A percentile compares a stretch with the other conserved stretches of the same genome.
phyloP scores from a whole-genome alignment of 352 stramenopile genomes.

The Blastocystis sp. region DNA sequence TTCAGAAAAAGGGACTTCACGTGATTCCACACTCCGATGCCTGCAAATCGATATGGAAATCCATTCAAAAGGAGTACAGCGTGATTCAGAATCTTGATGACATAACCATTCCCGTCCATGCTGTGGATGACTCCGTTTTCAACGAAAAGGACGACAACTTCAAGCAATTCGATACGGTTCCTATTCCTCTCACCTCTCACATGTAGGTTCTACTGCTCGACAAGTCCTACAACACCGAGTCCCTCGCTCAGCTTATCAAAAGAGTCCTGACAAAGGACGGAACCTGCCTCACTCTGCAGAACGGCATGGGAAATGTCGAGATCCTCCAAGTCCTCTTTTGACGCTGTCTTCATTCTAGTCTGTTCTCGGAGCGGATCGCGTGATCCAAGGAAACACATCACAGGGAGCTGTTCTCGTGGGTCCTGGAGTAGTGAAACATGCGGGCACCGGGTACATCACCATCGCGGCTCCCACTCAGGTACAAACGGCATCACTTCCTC shows the following conservation, averaged over 20 bases:
- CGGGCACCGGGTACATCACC: constrained; percentile 64
- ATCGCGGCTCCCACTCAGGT: constrained; percentile 23
- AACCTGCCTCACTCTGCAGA: constrained; percentile 64
- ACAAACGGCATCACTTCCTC: background rate
- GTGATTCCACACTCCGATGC: constrained; percentile 41
- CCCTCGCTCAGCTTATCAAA: constrained; percentile 16
- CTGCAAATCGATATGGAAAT: constrained; percentile 51
- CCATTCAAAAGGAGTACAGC: constrained; percentile 12
- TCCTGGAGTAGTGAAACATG: constrained; percentile 59
- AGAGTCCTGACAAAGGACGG: constrained; percentile 33
- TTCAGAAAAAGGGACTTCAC: constrained; percentile 40
- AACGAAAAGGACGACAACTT: background rate
- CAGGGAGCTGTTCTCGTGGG: constrained; percentile 38
- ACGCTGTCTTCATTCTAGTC: background rate
- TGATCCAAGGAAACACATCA: constrained; percentile 66
- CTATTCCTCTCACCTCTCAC: background rate
- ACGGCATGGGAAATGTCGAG: constrained; percentile 73
- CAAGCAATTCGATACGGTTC: background rate
- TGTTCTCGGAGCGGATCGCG: constrained; percentile 54
- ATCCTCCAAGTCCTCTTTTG: constrained; percentile 57
- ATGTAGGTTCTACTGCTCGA: constrained; percentile 41
- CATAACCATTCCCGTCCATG: background rate
- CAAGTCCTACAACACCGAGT: constrained; percentile 63
- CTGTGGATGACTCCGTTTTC: constrained; percentile 64
- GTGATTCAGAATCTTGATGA: background rate